phyloP scores from a whole-genome alignment of 306 rosid species.

The Quercus parvula region DNA sequence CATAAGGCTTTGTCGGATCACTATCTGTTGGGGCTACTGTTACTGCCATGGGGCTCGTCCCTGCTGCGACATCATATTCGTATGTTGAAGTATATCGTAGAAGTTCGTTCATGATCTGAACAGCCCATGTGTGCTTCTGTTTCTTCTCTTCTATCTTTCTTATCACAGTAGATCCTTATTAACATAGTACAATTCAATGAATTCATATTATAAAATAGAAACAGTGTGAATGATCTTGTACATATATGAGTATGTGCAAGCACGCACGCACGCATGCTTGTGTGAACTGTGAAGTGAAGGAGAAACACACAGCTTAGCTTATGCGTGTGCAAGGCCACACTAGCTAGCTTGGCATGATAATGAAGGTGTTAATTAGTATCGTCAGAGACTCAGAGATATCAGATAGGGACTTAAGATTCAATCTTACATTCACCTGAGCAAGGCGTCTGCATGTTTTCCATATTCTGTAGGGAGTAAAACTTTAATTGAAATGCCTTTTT shows the following conservation, averaged over 20 bases:
- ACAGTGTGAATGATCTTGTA: background rate
- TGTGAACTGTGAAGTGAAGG: background rate
- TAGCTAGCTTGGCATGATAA: no score
- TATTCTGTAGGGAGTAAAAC: no score
- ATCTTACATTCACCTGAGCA: no score
- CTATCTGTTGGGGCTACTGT: no score
- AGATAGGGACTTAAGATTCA: no score
- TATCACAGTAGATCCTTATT: background rate
- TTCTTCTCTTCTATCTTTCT: background rate
- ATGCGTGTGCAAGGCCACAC: no score
- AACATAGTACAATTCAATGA: background rate
- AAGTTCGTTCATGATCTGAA: slow-evolving; percentile 1
- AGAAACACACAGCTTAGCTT: no score
- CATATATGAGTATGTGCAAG: background rate
- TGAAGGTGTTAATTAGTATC: no score
- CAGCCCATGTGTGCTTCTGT: background rate
- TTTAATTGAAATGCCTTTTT: no score
- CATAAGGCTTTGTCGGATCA: background rate
- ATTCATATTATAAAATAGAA: background rate
- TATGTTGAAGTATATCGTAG: background rate
- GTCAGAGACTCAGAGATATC: no score
- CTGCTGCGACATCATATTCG: background rate
- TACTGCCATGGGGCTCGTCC: background rate
- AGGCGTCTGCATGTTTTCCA: no score
- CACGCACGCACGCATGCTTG: no score